Percentiles rank a stretch among this genome's conserved stretches.
These are phyloP conservation scores for Leishmania mexicana DNA, from an alignment of 208 protist species.

Conservation along the genomic window DNA sequence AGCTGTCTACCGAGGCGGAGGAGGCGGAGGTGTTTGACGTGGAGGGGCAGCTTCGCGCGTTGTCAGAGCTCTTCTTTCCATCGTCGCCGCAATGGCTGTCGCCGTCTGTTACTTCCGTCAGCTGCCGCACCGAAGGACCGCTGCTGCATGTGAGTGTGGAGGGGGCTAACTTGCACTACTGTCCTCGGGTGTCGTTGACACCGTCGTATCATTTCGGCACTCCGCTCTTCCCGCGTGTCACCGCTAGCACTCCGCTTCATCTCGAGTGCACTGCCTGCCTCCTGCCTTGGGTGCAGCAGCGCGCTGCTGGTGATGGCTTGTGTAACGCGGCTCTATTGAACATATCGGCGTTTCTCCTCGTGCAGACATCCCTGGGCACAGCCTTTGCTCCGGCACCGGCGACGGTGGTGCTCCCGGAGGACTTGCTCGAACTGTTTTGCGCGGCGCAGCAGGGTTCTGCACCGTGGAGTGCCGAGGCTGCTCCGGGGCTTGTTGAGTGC, in stretches of 20 bases:
- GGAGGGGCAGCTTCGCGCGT: constrained; percentile 10
- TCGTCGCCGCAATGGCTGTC: constrained; percentile 17
- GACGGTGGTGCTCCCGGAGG: constrained; percentile 2
- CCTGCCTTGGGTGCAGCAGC: constrained; percentile 20
- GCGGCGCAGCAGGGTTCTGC: neutral
- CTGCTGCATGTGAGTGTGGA: constrained; percentile 32
- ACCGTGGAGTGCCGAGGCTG: constrained; percentile 15
- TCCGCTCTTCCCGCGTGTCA: constrained; percentile 8
- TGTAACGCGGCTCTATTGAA: neutral
- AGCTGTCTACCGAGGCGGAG: constrained; percentile 18
- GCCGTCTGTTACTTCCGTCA: constrained; percentile 33
- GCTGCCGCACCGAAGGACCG: constrained; percentile 7
- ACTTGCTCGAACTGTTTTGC: constrained; percentile 17
- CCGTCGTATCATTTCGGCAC: constrained; percentile 5
- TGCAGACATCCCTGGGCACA: constrained; percentile 29
- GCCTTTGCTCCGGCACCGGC: neutral
- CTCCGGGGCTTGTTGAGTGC: constrained; percentile 14
- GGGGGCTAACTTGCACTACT: constrained; percentile 53
- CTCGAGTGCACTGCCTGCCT: constrained; percentile 18
- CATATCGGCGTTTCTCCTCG: constrained; percentile 8
- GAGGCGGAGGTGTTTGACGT: constrained; percentile 21
- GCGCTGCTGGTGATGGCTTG: neutral
- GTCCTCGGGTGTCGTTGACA: constrained; percentile 33
- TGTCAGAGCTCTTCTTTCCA: constrained; percentile 20
- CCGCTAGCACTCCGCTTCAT: constrained; percentile 7